phyloP scores from a whole-genome alignment of 495 filamentous ascomycete genomes.

The Coniosporium apollinis region DNA sequence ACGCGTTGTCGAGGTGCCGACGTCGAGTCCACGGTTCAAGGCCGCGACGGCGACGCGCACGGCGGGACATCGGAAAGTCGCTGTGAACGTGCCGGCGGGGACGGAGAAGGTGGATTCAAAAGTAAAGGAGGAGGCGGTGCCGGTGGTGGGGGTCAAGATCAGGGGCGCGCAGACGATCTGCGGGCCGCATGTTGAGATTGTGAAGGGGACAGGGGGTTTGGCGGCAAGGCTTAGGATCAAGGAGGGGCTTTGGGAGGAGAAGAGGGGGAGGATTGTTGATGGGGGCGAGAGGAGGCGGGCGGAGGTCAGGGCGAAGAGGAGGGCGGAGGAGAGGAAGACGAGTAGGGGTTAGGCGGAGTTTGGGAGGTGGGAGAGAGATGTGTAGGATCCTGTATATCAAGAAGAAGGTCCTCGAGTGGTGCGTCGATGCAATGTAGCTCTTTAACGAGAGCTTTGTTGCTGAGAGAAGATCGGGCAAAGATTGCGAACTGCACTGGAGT shows the following conservation, averaged over 20 bases:
- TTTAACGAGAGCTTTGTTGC: no score
- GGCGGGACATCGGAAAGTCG: conserved; percentile 37
- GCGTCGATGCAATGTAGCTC: no score
- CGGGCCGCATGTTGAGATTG: conserved; percentile 49
- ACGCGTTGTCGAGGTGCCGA: conserved; percentile 45
- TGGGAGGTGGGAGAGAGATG: no score
- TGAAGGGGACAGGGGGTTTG: conserved; percentile 43
- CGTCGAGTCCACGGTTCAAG: conserved; percentile 3
- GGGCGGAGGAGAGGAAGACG: conserved; percentile 24
- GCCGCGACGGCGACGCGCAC: conserved; percentile 27
- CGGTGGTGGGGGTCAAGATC: conserved; percentile 48
- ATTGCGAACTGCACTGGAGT: no score
- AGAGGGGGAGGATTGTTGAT: conserved; percentile 77
- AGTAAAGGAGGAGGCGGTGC: conserved; percentile 21
- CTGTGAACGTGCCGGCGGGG: conserved; percentile 56
- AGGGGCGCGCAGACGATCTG: conserved; percentile 43
- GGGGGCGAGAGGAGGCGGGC: conserved; percentile 83
- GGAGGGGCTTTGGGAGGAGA: conserved; percentile 81
- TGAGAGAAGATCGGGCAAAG: no score
- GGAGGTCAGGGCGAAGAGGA: conserved; percentile 59
- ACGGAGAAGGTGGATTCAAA: conserved; percentile 26
- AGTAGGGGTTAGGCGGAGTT: no score
- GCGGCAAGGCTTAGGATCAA: conserved; percentile 48
- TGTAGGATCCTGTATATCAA: no score
- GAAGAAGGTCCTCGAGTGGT: no score